Conservation (phyloP, 176 grass and related monocot genomes). For the Oryza rufipogon region DNA sequence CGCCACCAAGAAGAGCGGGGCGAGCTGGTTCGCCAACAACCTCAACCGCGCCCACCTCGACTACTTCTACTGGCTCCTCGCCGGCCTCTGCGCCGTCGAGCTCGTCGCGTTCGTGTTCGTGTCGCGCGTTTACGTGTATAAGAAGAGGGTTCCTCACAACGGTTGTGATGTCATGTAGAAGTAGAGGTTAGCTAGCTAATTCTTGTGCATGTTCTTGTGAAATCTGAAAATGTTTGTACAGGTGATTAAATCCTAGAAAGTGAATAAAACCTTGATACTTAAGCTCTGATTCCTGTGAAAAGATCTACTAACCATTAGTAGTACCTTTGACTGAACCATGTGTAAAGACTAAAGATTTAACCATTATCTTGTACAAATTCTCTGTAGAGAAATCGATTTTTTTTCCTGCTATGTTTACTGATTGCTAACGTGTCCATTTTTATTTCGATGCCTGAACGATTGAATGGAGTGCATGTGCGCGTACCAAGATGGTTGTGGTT, state of each 20-base stretch:
- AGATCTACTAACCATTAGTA: not conserved
- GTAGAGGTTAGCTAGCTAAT: not conserved
- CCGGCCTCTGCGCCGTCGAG: conserved; percentile 36
- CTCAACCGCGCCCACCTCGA: conserved; percentile 48
- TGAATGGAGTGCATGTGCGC: not conserved
- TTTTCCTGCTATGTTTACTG: too few species aligned
- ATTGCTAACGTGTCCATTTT: too few species aligned
- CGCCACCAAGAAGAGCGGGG: conserved; percentile 44
- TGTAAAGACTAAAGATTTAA: too few species aligned
- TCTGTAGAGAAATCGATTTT: too few species aligned
- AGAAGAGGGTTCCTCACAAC: conserved; percentile 19
- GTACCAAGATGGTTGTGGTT: not conserved
- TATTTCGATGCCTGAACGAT: not conserved
- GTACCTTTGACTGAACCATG: too few species aligned
- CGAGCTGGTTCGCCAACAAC: conserved; percentile 45
- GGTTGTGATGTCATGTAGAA: not conserved
- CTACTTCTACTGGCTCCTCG: conserved; percentile 77
- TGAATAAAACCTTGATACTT: not conserved
- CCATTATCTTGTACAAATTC: not conserved
- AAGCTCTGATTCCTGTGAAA: not conserved
- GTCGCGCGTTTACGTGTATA: conserved; percentile 30
- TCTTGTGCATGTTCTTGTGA: not conserved
- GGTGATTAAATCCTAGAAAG: not conserved
- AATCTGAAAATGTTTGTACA: not conserved
- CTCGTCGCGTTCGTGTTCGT: conserved; percentile 20